Evolutionary conservation across 306 rosid genomes (phyloP).

Genomic region (Styphnolobium japonicum): DNA sequence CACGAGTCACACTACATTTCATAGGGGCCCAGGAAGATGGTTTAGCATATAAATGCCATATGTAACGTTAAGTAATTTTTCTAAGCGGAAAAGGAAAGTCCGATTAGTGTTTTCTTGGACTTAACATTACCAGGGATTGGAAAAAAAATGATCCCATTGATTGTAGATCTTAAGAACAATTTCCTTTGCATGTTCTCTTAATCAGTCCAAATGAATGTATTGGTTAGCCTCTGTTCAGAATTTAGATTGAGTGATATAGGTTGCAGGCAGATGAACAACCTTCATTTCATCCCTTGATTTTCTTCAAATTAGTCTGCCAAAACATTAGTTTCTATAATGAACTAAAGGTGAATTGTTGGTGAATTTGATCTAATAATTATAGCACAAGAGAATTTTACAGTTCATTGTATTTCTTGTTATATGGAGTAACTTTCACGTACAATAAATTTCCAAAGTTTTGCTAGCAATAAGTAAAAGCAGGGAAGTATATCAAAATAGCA

Average conservation of each 20-base stretch:
- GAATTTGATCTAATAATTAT: not conserved
- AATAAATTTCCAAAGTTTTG: not conserved
- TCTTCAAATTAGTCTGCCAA: not conserved
- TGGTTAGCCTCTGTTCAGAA: not conserved
- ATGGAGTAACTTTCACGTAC: not conserved
- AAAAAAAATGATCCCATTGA: not conserved
- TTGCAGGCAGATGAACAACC: not conserved
- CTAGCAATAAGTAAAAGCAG: not conserved
- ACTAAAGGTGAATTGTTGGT: not conserved
- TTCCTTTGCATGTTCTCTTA: not conserved
- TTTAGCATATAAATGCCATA: not conserved
- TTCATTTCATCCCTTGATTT: not conserved
- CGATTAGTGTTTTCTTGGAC: not conserved
- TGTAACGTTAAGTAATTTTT: not conserved
- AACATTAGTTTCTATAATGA: not conserved
- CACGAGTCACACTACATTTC: not conserved
- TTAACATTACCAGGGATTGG: not conserved
- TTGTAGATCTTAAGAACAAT: not conserved
- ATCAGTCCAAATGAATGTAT: not conserved
- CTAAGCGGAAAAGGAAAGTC: not conserved
- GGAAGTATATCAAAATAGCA: not conserved
- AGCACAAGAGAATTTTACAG: not conserved
- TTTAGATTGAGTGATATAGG: not conserved
- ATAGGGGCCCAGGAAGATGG: not conserved
- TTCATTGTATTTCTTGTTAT: not conserved